Percentiles rank a stretch among this genome's conserved stretches.
Evolutionary conservation across 176 grass and related monocot species (phyloP).

Genomic region (Otatea glauca): DNA sequence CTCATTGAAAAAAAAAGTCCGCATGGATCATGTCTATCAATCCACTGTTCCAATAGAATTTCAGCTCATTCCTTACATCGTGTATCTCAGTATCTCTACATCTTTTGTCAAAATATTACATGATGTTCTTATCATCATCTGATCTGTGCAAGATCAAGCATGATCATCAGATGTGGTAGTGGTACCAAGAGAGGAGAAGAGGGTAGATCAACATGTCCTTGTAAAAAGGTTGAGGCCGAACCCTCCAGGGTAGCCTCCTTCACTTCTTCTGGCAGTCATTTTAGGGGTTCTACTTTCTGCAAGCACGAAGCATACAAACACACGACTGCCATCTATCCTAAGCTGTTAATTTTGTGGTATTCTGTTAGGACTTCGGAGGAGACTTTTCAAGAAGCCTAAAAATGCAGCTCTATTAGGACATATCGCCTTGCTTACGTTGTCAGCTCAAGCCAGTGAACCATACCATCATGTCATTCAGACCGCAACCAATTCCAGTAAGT

Average conservation of each 20-base stretch:
- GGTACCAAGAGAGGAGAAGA: background rate
- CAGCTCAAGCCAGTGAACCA: background rate
- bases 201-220: background rate
- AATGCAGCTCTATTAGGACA: background rate
- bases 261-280: background rate
- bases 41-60: background rate
- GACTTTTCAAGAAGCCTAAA: constrained; percentile 13
- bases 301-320: constrained; percentile 1
- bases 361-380: background rate
- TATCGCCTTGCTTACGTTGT: background rate
- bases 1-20: background rate
- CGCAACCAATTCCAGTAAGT: background rate
- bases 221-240: background rate
- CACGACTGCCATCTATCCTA: background rate
- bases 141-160: background rate
- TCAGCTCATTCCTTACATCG: background rate
- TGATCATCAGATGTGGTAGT: background rate
- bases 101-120: background rate
- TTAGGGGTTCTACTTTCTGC: background rate
- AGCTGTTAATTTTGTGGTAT: background rate
- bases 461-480: constrained; percentile 16
- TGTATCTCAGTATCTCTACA: background rate
- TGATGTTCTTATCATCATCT: background rate
- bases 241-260: background rate
- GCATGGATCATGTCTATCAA: background rate